Base-by-base conservation (phyloP, 192 early-diverging fungal species). In the Backusella luteola region DNA sequence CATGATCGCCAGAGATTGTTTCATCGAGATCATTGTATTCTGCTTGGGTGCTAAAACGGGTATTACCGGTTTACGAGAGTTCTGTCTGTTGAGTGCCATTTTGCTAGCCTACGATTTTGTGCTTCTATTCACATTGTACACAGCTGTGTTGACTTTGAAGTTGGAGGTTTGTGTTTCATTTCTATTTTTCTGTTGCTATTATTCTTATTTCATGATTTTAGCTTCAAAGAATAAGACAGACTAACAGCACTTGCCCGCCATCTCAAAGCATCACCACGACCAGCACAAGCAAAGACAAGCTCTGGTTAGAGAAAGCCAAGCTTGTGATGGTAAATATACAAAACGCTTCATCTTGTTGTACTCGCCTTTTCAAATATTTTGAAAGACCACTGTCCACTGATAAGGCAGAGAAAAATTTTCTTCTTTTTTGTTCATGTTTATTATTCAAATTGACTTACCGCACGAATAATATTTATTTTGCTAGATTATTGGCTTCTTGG, bases 121-220 rank as follows among this genome's bases (percentile, higher is more conserved):
- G 49, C 88, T 95, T 46, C 80, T 97, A 79, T 96, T 96, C 63
- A 94, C 94, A 12, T 89, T 95, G 79, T 97, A 94, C 77, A 85
- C 93, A 53, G 91, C 95, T 19, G 89, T 96, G 49, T 83, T 98
- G 80, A 91, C 95, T 67, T 85, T 96, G 12, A 97, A 97, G 85
- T 86, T 96, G n/a, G 95, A 98, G 81, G 79, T 93, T 63, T 63
- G 56, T 63, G 56, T 63, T 46, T 23, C 56, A 66, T 74, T 74
- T 66, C 34, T 39, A 42, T 74, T 74, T 74, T 63, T 63, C 23
- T 63, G 7, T 2, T 63, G 21, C 4, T 81, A 69, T 80, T 46
- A 71, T 34, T n/a, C 21, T 23, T 29, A 7, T 39, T 39, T 19
- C 0, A 0, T 8, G 17, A n/a, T 15, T 21, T 1, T 38, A n/a